Evolutionary conservation across 192 early-diverging fungal species (phyloP), one percentile per base, ranked within the genome.

Genomic region (Coemansia sp.): DNA sequence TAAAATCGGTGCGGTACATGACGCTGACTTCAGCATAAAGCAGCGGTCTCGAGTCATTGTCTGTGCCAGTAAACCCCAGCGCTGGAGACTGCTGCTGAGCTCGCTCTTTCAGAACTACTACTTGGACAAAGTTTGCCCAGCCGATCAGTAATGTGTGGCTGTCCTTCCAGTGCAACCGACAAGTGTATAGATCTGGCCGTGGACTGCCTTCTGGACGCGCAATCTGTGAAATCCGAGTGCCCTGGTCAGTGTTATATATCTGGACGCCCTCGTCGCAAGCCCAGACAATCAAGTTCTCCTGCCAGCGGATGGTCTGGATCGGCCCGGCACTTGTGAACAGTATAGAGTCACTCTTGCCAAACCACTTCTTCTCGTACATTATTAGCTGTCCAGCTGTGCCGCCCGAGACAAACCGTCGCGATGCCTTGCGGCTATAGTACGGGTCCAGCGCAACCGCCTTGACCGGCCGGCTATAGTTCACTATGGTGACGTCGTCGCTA

Each of bases 101-200:
- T 0, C 71, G 69, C 22, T 72, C 89, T 61, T 87, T 88, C 26
- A 99, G 84, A 2, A 82, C 76, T 14, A 91, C 91, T 10, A 97
- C 83, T 66, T 92, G 96, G 38, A 99, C 91, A 57, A 83, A 86
- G 66, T 98, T 90, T 7, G 93, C 97, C 97, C 97, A 99, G 0
- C 94, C 97, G 59, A 97, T 88, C 15, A 97, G 66, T 44, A 99
- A 74, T 5, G 88, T 88, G 14, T 65, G 81, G 25, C 89, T 86
- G 40, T 86, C 85, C 57, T 86, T 88, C 97, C 97, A 99, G 67
- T 86, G 86, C 51, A 99, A 64, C 44, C 92, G 87, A 59, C 92
- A 94, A 28, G 85, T 82, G 68, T 89, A 97, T 19, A 96, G 78
- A 64, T 99, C 96, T 2, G 88, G 72, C 14, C 90, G 76, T 2